phyloP scores from a whole-genome alignment of 305 asterid genomes.

The Solanum hybrid region DNA sequence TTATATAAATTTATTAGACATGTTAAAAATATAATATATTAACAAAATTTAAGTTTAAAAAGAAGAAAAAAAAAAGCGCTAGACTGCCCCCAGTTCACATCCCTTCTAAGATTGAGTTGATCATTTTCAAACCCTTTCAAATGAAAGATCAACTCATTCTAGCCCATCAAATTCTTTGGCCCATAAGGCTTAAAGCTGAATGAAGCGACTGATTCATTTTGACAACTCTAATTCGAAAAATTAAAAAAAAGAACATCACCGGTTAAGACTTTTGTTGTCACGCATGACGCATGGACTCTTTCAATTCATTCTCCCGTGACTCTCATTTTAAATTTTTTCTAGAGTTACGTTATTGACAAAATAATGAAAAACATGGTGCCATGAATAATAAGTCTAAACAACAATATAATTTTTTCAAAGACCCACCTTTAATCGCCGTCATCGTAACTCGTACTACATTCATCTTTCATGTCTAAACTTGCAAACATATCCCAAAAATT shows the following conservation, averaged over 20 bases:
- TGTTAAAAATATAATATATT: too few species aligned
- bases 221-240: too few species aligned
- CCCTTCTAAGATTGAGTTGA: accelerated
- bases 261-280: neutral
- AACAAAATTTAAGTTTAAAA: too few species aligned
- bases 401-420: neutral
- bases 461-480: neutral
- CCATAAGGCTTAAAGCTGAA: too few species aligned
- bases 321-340: neutral
- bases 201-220: too few species aligned
- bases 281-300: neutral
- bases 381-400: neutral
- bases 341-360: neutral
- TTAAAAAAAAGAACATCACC: too few species aligned
- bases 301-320: neutral
- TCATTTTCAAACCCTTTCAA: neutral
- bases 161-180: too few species aligned
- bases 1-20: too few species aligned
- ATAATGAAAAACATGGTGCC: neutral
- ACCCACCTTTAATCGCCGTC: neutral
- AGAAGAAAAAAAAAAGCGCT: neutral
- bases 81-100: accelerated
- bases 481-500: neutral
- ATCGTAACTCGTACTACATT: neutral
- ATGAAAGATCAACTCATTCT: accelerated